These are phyloP conservation scores for Lentinus brumalis DNA, from an alignment of 768 basidiomycete genomes.

Conservation along the genomic window DNA sequence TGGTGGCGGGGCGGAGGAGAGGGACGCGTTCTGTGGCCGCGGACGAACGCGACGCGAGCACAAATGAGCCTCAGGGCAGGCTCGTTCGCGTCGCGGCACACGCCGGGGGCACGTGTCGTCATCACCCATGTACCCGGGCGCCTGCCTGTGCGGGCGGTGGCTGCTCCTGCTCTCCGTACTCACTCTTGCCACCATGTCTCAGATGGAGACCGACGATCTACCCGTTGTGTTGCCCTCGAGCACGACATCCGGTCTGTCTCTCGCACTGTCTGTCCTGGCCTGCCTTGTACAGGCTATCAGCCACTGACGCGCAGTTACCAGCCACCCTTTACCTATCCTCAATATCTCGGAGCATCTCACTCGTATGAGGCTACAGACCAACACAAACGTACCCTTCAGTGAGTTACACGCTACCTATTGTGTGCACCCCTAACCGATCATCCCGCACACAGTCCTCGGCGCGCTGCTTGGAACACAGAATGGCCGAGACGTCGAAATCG, in stretches of 20 bases:
- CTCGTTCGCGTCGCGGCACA: slow-evolving; percentile 27
- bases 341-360: slow-evolving; percentile 97
- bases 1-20: slow-evolving; percentile 32
- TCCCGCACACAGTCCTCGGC: slow-evolving; percentile 69
- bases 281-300: slow-evolving; percentile 3
- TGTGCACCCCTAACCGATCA: neutral
- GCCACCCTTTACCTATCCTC: slow-evolving; percentile 94
- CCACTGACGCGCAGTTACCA: slow-evolving; percentile 39
- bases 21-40: slow-evolving; percentile 4
- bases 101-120: slow-evolving; percentile 58
- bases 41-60: slow-evolving; percentile 14
- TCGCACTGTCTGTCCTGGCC: slow-evolving; percentile 61
- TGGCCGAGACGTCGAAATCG: slow-evolving; percentile 94
- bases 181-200: slow-evolving; percentile 37
- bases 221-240: slow-evolving; percentile 74
- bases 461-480: slow-evolving; percentile 92
- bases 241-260: slow-evolving; percentile 70
- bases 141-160: neutral
- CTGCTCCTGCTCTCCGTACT: neutral
- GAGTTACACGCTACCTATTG: slow-evolving; percentile 19
- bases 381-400: slow-evolving; percentile 67
- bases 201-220: slow-evolving; percentile 80
- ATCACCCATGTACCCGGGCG: slow-evolving; percentile 36
- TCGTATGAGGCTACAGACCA: slow-evolving; percentile 75
- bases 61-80: slow-evolving; percentile 26